These are phyloP conservation scores for Letharia lupina DNA, from an alignment of 495 filamentous ascomycete species.

Conservation along the genomic window DNA sequence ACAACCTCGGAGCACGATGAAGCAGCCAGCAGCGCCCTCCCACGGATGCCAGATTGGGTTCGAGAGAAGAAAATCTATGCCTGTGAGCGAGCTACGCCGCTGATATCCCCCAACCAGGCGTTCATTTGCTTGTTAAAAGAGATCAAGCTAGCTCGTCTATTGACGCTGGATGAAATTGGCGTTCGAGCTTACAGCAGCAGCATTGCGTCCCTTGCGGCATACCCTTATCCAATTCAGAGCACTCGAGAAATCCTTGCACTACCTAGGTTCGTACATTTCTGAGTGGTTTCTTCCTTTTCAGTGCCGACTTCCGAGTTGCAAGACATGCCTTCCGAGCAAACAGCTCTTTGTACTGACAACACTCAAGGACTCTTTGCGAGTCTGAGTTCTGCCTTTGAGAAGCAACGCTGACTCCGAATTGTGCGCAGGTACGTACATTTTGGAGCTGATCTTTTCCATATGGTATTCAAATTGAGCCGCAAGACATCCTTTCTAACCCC, in stretches of 20 bases:
- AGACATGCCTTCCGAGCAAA: no score
- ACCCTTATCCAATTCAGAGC: slow-evolving; percentile 54
- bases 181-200: slow-evolving; percentile 81
- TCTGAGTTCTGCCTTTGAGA: no score
- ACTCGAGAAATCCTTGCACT: slow-evolving; percentile 57
- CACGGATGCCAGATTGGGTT: slow-evolving; percentile 62
- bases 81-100: slow-evolving; percentile 70
- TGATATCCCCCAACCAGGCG: slow-evolving; percentile 58
- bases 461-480: no score
- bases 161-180: slow-evolving; percentile 68
- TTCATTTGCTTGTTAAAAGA: slow-evolving; percentile 73
- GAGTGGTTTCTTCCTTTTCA: background rate
- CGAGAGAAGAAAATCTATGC: slow-evolving; percentile 58
- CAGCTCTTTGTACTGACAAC: no score
- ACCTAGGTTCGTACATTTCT: slow-evolving; percentile 34
- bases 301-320: no score
- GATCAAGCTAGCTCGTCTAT: slow-evolving; percentile 59
- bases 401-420: no score
- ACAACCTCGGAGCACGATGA: slow-evolving; percentile 69
- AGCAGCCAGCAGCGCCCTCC: slow-evolving; percentile 35
- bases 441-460: no score
- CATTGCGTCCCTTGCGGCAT: slow-evolving; percentile 76
- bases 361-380: no score
- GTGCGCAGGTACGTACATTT: no score
- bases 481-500: no score